Base-by-base conservation (phyloP, 768 basidiomycete genomes). In the Boletus speciosus region DNA sequence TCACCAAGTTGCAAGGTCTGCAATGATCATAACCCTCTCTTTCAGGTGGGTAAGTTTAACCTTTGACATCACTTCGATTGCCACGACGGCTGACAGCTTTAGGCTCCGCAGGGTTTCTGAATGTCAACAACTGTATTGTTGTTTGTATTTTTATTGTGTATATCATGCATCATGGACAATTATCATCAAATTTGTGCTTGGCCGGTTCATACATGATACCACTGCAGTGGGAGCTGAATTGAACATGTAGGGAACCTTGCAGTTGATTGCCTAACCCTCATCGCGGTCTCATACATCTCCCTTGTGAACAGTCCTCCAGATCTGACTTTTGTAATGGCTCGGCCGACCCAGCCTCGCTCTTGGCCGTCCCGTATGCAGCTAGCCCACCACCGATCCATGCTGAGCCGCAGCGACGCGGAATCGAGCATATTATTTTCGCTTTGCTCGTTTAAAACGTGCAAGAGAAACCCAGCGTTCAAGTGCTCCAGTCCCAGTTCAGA, bases 311-410 rank as follows among this genome's bases (percentile, higher is more conserved):
- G 67, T 19, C 66, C 63, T 19, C 68, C 73, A 31, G 61, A 56
- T 48, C 87, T 78, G 38, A 82, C 84, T 48, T 74, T 77, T 47
- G 59, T 52, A 32, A 88, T 80, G 49, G 78, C 57, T n/a, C 63
- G 67, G 31, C 74, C 71, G 37, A 89, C 74, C 78, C 80, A 84
- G 25, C 69, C 63, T 57, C 86, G 74, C 57, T 86, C 84, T 55
- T 74, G 70, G n/a, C 78, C 75, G 57, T 84, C 76, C 55, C 88
- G 75, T 47, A 88, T 71, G 64, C 87, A 90, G 61, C 86, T 86
- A 19, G 82, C 81, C 88, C 88, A 89, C 84, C 85, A 90, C 52
- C 76, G 73, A 56, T 88, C 88, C 86, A 89, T 88, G 65, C 88
- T 89, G 58, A 71, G 69, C 46, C 68, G 65, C 46, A 88, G 71